Evolutionary conservation across 1,284 basidiomycete genomes (phyloP).

Genomic region (Tilletia indica): DNA sequence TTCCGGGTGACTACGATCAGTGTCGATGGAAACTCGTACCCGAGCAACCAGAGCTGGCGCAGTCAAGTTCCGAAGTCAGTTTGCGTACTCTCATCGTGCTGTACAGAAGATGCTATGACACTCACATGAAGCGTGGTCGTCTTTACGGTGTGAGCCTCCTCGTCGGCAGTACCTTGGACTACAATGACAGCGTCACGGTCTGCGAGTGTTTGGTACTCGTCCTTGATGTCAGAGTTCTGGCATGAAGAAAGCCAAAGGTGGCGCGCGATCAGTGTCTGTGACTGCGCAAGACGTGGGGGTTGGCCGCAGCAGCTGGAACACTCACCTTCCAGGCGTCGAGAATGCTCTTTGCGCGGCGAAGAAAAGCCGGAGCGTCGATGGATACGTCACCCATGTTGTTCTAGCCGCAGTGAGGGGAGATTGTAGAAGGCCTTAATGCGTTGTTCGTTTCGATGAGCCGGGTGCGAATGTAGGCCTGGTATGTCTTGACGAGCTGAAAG

Average conservation of each 20-base stretch:
- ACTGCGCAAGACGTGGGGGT: too few species aligned
- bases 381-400: slow-evolving; percentile 33
- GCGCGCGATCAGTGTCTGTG: not conserved
- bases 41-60: slow-evolving; percentile 82
- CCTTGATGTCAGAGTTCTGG: slow-evolving; percentile 24
- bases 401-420: slow-evolving; percentile 26
- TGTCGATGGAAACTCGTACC: slow-evolving; percentile 94
- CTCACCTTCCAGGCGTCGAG: slow-evolving; percentile 33
- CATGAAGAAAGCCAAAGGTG: not conserved
- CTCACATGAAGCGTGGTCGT: slow-evolving; percentile 37
- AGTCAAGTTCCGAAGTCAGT: not conserved
- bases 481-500: not conserved
- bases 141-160: slow-evolving; percentile 41
- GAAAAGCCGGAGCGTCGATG: slow-evolving; percentile 41
- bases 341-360: slow-evolving; percentile 32
- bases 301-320: not conserved
- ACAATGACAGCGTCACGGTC: slow-evolving; percentile 37
- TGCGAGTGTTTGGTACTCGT: slow-evolving; percentile 28
- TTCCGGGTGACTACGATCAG: slow-evolving; percentile 74
- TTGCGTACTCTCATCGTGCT: not conserved
- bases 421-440: slow-evolving; percentile 8
- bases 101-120: not conserved
- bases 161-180: slow-evolving; percentile 38
- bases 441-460: too few species aligned
- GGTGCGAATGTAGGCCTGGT: not conserved